These are phyloP conservation scores for Penicillium diatomitis DNA, from an alignment of 495 filamentous ascomycete species.

Conservation along the genomic window DNA sequence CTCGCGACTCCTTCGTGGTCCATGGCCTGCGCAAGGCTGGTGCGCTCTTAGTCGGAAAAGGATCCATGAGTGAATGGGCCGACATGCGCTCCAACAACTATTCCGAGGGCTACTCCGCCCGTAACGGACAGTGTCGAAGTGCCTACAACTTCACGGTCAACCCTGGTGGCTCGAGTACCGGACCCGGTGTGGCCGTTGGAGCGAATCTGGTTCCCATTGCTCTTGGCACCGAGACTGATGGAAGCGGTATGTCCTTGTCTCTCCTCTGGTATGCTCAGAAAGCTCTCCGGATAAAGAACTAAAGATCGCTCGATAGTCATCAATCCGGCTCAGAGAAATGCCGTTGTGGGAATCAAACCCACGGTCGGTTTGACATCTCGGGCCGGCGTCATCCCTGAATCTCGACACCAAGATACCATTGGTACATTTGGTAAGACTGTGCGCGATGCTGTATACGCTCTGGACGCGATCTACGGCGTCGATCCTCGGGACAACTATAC, in stretches of 20 bases:
- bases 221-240: constrained; percentile 68
- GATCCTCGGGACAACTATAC: constrained; percentile 53
- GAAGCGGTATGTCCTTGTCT: constrained; percentile 38
- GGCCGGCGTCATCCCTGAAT: constrained; percentile 56
- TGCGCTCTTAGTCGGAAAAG: constrained; percentile 60
- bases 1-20: constrained; percentile 57
- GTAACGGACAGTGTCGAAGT: constrained; percentile 56
- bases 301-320: constrained; percentile 35
- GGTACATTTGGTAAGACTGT: constrained; percentile 59
- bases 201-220: constrained; percentile 54
- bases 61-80: constrained; percentile 65
- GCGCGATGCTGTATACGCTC: constrained; percentile 53
- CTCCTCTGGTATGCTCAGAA: no score
- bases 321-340: constrained; percentile 59
- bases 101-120: constrained; percentile 57
- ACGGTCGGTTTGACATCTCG: constrained; percentile 46
- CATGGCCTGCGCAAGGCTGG: constrained; percentile 51
- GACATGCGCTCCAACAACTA: constrained; percentile 64
- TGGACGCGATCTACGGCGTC: constrained; percentile 58
- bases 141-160: constrained; percentile 63
- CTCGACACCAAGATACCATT: constrained; percentile 55
- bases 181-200: constrained; percentile 52
- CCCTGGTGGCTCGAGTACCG: constrained; percentile 57
- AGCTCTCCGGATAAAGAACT: no score
- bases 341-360: constrained; percentile 58